Evolutionary conservation across 2,329 filamentous ascomycete genomes (phyloP).

Genomic region (Ramularia endophylla): DNA sequence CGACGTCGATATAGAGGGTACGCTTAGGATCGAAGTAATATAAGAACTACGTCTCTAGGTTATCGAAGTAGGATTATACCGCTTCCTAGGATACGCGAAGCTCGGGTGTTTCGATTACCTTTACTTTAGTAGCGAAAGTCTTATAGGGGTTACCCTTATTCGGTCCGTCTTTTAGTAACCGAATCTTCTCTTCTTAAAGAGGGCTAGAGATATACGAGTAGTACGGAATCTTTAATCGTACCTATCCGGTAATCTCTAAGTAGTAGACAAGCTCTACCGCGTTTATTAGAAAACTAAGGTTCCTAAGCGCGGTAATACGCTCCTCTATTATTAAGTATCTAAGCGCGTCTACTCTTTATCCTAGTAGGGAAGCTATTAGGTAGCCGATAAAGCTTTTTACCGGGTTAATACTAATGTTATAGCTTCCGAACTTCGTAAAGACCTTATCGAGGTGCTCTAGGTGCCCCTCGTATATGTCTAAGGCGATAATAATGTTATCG

Average conservation of each 20-base stretch:
- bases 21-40: not conserved
- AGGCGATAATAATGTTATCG: constrained; percentile 1
- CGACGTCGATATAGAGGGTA: not conserved
- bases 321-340: not conserved
- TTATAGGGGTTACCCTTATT: not conserved
- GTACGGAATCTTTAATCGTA: not conserved
- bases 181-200: not conserved
- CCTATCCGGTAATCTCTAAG: not conserved
- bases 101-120: not conserved
- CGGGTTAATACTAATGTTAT: not conserved
- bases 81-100: not conserved
- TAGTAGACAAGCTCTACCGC: not conserved
- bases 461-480: not conserved
- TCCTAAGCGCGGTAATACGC: not conserved
- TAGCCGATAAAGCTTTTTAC: not conserved
- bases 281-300: not conserved
- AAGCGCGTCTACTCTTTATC: not conserved
- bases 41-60: not conserved
- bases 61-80: not conserved
- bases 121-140: not conserved
- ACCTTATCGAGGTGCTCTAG: not conserved
- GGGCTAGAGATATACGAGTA: not conserved
- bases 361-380: not conserved
- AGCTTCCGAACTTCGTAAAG: not conserved
- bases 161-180: not conserved